Percentiles rank a stretch among this genome's conserved stretches.
Evolutionary conservation across 2,329 filamentous ascomycete species (phyloP).

Genomic region (Fonsecaea nubica): DNA sequence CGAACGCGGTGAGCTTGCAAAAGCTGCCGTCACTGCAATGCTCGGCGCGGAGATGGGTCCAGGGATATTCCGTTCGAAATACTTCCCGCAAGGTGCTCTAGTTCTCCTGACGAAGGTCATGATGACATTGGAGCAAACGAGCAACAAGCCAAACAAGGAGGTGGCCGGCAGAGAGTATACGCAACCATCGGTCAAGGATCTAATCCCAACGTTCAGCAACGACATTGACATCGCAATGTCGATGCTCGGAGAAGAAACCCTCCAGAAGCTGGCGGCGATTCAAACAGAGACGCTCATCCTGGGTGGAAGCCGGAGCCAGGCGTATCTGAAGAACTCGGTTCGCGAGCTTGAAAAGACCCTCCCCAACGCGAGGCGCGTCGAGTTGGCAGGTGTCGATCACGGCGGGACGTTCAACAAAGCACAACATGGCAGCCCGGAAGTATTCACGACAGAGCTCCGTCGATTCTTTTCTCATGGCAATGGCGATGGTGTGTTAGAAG

Average conservation of each 20-base stretch:
- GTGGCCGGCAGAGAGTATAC: background rate
- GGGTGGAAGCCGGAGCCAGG: slow-evolving; percentile 21
- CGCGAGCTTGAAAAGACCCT: slow-evolving; percentile 22
- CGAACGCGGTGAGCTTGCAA: slow-evolving; percentile 20
- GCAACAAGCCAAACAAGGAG: slow-evolving; percentile 8
- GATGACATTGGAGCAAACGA: slow-evolving; percentile 18
- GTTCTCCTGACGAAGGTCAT: slow-evolving; percentile 22
- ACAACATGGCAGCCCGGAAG: slow-evolving; percentile 24
- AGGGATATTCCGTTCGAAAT: slow-evolving; percentile 21
- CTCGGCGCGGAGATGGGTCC: slow-evolving; percentile 28
- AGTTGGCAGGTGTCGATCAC: slow-evolving; percentile 25
- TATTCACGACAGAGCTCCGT: slow-evolving; percentile 21
- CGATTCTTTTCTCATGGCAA: slow-evolving; percentile 24
- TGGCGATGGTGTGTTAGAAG: background rate
- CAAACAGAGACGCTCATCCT: slow-evolving; percentile 22
- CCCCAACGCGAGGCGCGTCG: slow-evolving; percentile 9
- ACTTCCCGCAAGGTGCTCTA: slow-evolving; percentile 22
- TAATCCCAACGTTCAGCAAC: slow-evolving; percentile 22
- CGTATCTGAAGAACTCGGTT: slow-evolving; percentile 24
- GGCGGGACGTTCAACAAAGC: slow-evolving; percentile 23
- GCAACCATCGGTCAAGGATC: slow-evolving; percentile 17
- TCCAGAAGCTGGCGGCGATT: slow-evolving; percentile 16
- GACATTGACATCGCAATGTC: slow-evolving; percentile 20
- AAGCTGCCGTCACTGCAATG: slow-evolving; percentile 26
- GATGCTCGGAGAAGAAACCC: slow-evolving; percentile 22